Conservation (phyloP, 192 early-diverging fungal genomes). For the Backusella liffmaniae region DNA sequence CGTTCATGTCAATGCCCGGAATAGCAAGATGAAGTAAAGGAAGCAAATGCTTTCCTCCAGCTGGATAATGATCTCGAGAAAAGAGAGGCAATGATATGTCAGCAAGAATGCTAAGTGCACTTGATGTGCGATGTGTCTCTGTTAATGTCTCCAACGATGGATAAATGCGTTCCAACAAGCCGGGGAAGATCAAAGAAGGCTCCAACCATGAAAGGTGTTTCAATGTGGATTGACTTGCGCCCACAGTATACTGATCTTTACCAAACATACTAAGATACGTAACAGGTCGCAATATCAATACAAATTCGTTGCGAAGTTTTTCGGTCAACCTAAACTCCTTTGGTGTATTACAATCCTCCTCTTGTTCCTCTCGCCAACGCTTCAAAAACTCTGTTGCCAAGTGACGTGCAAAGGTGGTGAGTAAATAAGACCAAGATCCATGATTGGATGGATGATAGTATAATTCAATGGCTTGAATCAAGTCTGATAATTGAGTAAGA, state of each 20-base stretch:
- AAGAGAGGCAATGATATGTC: constrained; percentile 71
- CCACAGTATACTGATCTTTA: constrained; percentile 66
- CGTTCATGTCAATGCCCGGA: constrained; percentile 94
- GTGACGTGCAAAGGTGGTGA: constrained; percentile 70
- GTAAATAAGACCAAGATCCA: constrained; percentile 76
- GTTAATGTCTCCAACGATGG: constrained; percentile 84
- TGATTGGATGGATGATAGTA: constrained; percentile 93
- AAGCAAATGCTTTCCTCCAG: constrained; percentile 80
- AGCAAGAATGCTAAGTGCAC: constrained; percentile 74
- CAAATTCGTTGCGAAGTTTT: constrained; percentile 57
- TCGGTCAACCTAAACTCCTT: constrained; percentile 52
- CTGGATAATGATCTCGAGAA: constrained; percentile 72
- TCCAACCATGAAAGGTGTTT: constrained; percentile 74
- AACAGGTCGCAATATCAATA: constrained; percentile 58
- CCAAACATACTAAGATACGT: constrained; percentile 70
- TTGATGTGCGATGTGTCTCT: constrained; percentile 87
- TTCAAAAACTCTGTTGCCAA: constrained; percentile 68
- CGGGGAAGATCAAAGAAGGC: constrained; percentile 76
- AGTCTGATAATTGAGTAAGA: constrained; percentile 63
- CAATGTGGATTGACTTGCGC: constrained; percentile 60
- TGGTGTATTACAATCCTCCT: constrained; percentile 63
- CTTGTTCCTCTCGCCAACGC: constrained; percentile 58
- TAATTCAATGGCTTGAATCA: constrained; percentile 85
- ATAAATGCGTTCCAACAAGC: constrained; percentile 81
- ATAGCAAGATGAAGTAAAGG: constrained; percentile 77